These are phyloP conservation scores for Lactifluus volemus DNA, from an alignment of 768 basidiomycete species.

Conservation along the genomic window DNA sequence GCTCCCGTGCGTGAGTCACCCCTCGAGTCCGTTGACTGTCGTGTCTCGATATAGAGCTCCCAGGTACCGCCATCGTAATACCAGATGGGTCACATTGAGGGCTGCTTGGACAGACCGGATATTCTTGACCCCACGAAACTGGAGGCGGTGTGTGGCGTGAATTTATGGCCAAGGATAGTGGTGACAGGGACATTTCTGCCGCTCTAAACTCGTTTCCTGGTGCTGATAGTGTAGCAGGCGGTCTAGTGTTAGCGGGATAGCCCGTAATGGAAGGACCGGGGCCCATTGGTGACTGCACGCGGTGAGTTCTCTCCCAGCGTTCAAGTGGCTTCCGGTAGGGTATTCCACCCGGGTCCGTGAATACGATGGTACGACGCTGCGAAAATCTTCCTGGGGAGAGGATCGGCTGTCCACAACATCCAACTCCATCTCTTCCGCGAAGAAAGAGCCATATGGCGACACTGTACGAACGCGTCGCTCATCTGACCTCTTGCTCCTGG, in stretches of 20 bases:
- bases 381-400: background rate
- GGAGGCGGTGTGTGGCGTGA: slow-evolving; percentile 1
- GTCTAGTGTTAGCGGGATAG: background rate
- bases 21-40: background rate
- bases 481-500: background rate
- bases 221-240: background rate
- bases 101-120: background rate
- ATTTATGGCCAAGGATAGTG: background rate
- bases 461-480: background rate
- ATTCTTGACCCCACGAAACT: background rate
- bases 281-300: background rate
- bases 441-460: slow-evolving; percentile 14
- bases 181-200: background rate
- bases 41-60: background rate
- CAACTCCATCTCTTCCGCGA: slow-evolving; percentile 11
- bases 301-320: background rate
- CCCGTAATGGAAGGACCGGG: background rate
- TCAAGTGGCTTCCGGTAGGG: background rate
- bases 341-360: background rate
- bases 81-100: background rate
- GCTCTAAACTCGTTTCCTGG: background rate
- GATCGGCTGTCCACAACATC: background rate
- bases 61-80: background rate
- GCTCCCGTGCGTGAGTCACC: background rate
- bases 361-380: background rate